Evolutionary conservation across 306 rosid species (phyloP), one percentile per base, ranked within the genome.

Genomic region (Urtica urens): DNA sequence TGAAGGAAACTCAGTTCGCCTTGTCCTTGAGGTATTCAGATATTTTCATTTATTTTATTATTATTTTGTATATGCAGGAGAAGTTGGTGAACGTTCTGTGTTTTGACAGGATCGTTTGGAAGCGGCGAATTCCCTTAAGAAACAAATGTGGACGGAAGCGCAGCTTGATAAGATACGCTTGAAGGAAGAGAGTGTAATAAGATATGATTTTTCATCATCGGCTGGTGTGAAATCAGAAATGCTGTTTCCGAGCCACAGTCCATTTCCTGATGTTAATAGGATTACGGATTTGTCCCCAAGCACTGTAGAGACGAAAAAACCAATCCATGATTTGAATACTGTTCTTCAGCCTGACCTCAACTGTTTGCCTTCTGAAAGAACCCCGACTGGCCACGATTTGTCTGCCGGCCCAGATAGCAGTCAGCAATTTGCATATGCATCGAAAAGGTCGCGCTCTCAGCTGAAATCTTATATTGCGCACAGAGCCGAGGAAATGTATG

Each of bases 121-220:
- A 74, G 86, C 93, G 53, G 94, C 99, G 55, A 92, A 82, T 78
- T 79, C 94, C 53, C 74, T 92, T 62, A 85, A 92, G 84, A 92
- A 92, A 82, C 99, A 92, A 76, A 85, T 92, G 99, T 92, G 86
- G 96, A 87, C 94, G 15, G 99, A 92, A 54, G 95, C 99, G 21
- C 99, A 81, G 77, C 76, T 85, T 62, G 96, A 92, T 53, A 92
- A 92, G 82, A 58, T 78, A 67, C 93, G 99, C 48, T 53, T 73
- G 24, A 92, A 75, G 69, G 96, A 92, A 52, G 99, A 92, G 59
- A 71, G 40, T 61, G 42, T 67, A 37, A 46, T 67, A 53, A 92
- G 66, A 63, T 56, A 59, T 46, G 99, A 92, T 55, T 67, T 79
- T 44, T 69, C 82, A 45, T 57, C 78, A 31, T 62, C 62, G 42